phyloP scores from a whole-genome alignment of 2,329 filamentous ascomycete species.

The Diaporthe sp. region DNA sequence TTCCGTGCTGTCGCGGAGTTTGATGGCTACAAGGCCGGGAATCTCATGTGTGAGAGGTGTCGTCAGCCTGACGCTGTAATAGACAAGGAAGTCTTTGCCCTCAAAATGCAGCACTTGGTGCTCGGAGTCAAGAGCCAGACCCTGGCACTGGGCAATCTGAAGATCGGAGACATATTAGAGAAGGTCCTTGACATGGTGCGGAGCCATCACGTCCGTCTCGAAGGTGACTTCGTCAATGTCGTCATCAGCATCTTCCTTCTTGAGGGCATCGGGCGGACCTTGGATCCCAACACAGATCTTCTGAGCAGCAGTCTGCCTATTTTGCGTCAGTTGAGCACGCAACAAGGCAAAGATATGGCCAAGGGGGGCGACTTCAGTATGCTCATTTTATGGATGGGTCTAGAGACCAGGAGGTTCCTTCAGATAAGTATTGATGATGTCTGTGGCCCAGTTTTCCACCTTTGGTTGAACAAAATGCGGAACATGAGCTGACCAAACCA shows the following conservation, averaged over 20 bases:
- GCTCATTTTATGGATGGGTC: constrained; percentile 89
- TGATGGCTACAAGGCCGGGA: constrained; percentile 93
- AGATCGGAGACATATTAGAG: constrained; percentile 94
- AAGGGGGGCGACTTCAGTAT: constrained; percentile 83
- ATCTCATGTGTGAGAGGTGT: constrained; percentile 96
- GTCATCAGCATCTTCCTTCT: constrained; percentile 93
- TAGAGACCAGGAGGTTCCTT: constrained; percentile 89
- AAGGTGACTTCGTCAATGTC: constrained; percentile 98
- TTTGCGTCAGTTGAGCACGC: constrained; percentile 84
- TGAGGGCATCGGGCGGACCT: constrained; percentile 89
- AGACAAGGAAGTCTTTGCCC: constrained; percentile 88
- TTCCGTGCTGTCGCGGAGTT: constrained; percentile 98
- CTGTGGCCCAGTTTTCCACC: constrained; percentile 48
- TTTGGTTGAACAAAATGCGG: constrained; percentile 10
- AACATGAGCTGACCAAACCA: constrained; percentile 16
- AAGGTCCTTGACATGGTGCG: constrained; percentile 93
- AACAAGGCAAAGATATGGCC: constrained; percentile 76
- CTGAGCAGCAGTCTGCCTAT: constrained; percentile 90
- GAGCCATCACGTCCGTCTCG: constrained; percentile 89
- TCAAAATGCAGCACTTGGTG: constrained; percentile 97
- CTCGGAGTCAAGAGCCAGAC: constrained; percentile 90
- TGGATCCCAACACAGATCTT: constrained; percentile 89
- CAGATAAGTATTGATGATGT: constrained; percentile 91
- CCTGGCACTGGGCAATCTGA: constrained; percentile 91
- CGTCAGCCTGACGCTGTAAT: constrained; percentile 91